Conservation (phyloP, 169 alveolate species). For the Eimeria sp. region DNA sequence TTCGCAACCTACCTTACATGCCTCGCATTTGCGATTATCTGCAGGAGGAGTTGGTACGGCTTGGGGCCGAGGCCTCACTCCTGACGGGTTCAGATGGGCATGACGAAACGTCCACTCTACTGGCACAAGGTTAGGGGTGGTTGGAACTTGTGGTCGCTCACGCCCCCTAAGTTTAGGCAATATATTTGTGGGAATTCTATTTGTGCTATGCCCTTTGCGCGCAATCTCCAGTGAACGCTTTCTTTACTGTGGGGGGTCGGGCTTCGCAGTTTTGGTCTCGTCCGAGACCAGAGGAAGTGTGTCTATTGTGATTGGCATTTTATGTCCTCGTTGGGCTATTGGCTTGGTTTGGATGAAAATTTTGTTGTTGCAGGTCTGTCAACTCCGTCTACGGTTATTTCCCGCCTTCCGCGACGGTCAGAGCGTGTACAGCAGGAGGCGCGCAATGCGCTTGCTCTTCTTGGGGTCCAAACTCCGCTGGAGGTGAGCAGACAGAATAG, state of each 20-base stretch:
- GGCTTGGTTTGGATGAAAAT: neutral
- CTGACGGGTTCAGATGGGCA: constrained; percentile 71
- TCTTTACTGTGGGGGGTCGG: neutral
- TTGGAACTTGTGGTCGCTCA: neutral
- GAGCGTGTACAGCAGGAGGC: constrained; percentile 80
- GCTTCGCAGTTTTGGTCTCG: neutral
- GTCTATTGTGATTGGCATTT: neutral
- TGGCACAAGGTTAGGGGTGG: constrained; percentile 44
- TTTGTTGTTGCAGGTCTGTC: constrained; percentile 50
- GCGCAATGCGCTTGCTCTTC: constrained; percentile 72
- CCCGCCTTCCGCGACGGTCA: constrained; percentile 67
- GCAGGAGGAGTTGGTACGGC: constrained; percentile 82
- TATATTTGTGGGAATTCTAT: neutral
- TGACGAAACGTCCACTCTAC: constrained; percentile 62
- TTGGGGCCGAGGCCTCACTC: constrained; percentile 77
- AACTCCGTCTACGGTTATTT: constrained; percentile 57
- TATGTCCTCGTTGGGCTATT: neutral
- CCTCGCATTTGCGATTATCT: neutral
- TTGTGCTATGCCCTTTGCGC: neutral
- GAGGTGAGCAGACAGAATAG: constrained; percentile 30
- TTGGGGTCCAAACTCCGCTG: constrained; percentile 58
- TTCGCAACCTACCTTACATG: neutral
- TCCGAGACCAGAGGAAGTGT: neutral
- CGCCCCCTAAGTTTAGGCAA: neutral
- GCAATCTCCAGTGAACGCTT: neutral